phyloP scores from a whole-genome alignment of 192 early-diverging fungal genomes.

The Paraglomus occultum region DNA sequence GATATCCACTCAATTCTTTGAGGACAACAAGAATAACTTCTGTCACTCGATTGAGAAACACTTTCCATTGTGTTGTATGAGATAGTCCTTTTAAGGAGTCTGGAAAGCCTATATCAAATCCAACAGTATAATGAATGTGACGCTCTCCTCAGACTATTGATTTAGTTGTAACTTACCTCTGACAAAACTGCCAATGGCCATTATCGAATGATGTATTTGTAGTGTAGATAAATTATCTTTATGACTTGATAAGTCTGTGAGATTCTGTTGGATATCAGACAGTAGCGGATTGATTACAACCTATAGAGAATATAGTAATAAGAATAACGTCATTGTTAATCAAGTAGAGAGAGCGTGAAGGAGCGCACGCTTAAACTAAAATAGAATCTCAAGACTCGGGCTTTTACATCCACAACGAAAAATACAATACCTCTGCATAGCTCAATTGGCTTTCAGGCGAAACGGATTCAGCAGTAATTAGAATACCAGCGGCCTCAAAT shows the following conservation, averaged over 20 bases:
- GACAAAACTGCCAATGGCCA: slow-evolving; percentile 78
- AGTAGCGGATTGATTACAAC: slow-evolving; percentile 78
- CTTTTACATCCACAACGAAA: neutral
- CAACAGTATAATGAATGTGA: no score
- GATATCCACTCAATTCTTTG: slow-evolving; percentile 57
- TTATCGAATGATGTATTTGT: slow-evolving; percentile 79
- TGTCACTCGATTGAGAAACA: slow-evolving; percentile 78
- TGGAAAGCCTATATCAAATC: slow-evolving; percentile 51
- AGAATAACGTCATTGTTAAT: no score
- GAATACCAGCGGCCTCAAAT: slow-evolving; percentile 89
- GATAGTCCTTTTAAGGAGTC: slow-evolving; percentile 42
- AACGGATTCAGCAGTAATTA: slow-evolving; percentile 79
- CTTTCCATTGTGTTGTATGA: slow-evolving; percentile 53
- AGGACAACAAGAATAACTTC: slow-evolving; percentile 72
- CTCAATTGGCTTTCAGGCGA: slow-evolving; percentile 69
- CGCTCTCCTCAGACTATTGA: neutral
- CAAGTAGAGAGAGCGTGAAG: neutral
- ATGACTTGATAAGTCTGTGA: slow-evolving; percentile 59
- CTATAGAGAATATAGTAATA: slow-evolving; percentile 40
- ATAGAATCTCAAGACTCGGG: neutral
- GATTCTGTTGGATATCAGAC: slow-evolving; percentile 67
- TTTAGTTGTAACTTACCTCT: slow-evolving; percentile 64
- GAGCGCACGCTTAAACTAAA: neutral
- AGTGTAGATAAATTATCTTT: slow-evolving; percentile 69
- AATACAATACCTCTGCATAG: slow-evolving; percentile 32